A percentile compares a stretch with the other conserved stretches of the same genome.
Conservation (phyloP, 805 yeast genomes). For the Lipomyces mesembrius region DNA sequence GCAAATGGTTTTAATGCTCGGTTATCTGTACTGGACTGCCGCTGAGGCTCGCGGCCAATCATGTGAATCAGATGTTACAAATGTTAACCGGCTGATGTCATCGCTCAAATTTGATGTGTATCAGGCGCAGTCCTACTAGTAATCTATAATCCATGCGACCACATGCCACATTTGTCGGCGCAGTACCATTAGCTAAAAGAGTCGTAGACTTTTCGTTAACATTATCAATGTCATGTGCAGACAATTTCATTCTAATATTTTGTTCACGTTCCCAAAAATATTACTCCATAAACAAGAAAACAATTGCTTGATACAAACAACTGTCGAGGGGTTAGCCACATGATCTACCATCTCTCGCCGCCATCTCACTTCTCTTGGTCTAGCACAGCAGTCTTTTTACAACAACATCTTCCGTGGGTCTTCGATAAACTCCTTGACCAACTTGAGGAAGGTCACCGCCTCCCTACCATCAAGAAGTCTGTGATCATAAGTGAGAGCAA, state of each 20-base stretch:
- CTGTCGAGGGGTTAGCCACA: not conserved
- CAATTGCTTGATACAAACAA: not conserved
- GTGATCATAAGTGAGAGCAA: constrained; percentile 98
- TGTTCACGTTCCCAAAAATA: not conserved
- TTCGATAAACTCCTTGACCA: constrained; percentile 94
- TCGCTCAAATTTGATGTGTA: too few relatives aligned
- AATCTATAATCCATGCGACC: not conserved
- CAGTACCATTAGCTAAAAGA: too few relatives aligned
- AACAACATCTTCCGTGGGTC: constrained; percentile 98
- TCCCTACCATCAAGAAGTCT: constrained; percentile 98
- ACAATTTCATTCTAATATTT: not conserved
- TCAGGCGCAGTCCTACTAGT: too few relatives aligned
- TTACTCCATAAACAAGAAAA: not conserved
- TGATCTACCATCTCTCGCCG: not conserved
- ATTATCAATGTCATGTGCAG: constrained; percentile 1
- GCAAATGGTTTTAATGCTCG: too few relatives aligned
- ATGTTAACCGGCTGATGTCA: too few relatives aligned
- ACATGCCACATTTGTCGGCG: not conserved
- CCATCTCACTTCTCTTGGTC: not conserved
- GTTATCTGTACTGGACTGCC: too few relatives aligned
- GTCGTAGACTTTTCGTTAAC: not conserved
- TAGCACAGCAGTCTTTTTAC: constrained; percentile 29
- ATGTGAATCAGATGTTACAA: too few relatives aligned
- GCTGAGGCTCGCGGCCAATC: too few relatives aligned
- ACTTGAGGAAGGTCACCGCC: constrained; percentile 95